Evolutionary conservation across 805 yeast genomes (phyloP).

Genomic region (Barnettozyma siamensis): DNA sequence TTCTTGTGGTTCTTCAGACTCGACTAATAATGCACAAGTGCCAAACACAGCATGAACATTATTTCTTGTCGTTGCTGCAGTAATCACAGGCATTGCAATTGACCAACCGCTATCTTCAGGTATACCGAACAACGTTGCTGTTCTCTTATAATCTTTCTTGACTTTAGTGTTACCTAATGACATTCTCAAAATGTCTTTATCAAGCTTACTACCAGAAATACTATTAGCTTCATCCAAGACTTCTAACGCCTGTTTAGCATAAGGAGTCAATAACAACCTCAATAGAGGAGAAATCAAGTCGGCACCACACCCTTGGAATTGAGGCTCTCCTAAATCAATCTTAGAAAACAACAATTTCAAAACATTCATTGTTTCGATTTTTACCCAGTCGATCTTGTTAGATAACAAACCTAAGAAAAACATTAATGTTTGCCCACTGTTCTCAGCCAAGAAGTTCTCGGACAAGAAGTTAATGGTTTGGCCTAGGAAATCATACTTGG

Average conservation of each 20-base stretch:
- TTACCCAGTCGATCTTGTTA: conserved; percentile 74
- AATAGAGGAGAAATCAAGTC: conserved; percentile 88
- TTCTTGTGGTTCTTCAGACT: conserved; percentile 27
- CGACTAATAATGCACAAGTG: conserved; percentile 51
- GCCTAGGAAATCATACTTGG: conserved; percentile 82
- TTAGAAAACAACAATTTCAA: conserved; percentile 70
- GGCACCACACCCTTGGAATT: conserved; percentile 87
- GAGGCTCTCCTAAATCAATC: conserved; percentile 70
- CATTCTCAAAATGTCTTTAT: conserved; percentile 87
- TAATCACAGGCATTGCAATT: conserved; percentile 88
- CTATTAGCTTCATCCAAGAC: conserved; percentile 81
- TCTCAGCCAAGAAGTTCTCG: conserved; percentile 63
- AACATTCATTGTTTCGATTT: conserved; percentile 70
- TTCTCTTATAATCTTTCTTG: conserved; percentile 75
- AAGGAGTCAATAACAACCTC: conserved; percentile 73
- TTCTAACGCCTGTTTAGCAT: conserved; percentile 82
- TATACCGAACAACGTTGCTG: conserved; percentile 88
- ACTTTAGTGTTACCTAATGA: conserved; percentile 78
- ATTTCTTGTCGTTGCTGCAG: conserved; percentile 82
- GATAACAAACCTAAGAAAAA: conserved; percentile 73
- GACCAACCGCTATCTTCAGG: conserved; percentile 98
- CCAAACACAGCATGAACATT: conserved; percentile 94
- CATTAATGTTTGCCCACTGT: conserved; percentile 68
- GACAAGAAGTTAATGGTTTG: conserved; percentile 74
- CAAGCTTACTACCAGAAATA: conserved; percentile 88